Conservation (phyloP, 495 filamentous ascomycete species). For the Xylaria intraflava region DNA sequence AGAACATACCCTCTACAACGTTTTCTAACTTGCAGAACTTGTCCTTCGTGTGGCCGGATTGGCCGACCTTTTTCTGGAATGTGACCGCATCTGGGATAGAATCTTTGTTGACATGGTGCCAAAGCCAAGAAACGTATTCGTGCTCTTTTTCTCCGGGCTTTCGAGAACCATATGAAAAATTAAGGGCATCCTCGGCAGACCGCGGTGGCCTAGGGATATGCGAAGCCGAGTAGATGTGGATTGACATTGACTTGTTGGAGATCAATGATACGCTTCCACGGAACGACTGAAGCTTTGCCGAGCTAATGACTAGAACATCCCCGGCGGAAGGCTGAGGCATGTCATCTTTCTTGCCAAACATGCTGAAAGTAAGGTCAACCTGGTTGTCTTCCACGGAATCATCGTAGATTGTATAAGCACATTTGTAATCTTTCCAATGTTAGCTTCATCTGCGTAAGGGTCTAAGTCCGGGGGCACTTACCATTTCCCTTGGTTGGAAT, state of each 20-base stretch:
- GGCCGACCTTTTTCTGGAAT: slow-evolving; percentile 34
- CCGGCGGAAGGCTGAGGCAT: slow-evolving; percentile 34
- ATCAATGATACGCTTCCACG: slow-evolving; percentile 32
- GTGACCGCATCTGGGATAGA: slow-evolving; percentile 37
- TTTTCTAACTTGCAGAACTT: slow-evolving; percentile 65
- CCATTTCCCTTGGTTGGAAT: slow-evolving; percentile 34
- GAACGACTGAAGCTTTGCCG: slow-evolving; percentile 34
- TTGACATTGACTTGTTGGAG: slow-evolving; percentile 25
- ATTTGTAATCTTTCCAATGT: slow-evolving; percentile 35
- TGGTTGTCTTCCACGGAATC: slow-evolving; percentile 29
- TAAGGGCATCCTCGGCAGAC: slow-evolving; percentile 30
- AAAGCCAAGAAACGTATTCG: slow-evolving; percentile 37
- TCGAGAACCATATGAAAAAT: slow-evolving; percentile 4
- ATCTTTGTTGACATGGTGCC: slow-evolving; percentile 34
- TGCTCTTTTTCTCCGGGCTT: slow-evolving; percentile 20
- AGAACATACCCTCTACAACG: slow-evolving; percentile 49
- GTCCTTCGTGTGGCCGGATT: slow-evolving; percentile 37
- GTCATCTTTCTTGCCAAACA: slow-evolving; percentile 35
- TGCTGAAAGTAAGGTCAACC: slow-evolving; percentile 28
- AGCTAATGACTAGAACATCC: slow-evolving; percentile 38
- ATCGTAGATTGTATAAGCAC: slow-evolving; percentile 33
- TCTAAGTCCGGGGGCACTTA: slow-evolving; percentile 18
- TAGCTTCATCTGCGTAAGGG: not conserved
- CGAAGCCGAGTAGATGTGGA: slow-evolving; percentile 34
- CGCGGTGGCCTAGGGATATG: slow-evolving; percentile 33